These are phyloP conservation scores for Boletus vinaceobasis DNA, from an alignment of 768 basidiomycete species.

Conservation along the genomic window DNA sequence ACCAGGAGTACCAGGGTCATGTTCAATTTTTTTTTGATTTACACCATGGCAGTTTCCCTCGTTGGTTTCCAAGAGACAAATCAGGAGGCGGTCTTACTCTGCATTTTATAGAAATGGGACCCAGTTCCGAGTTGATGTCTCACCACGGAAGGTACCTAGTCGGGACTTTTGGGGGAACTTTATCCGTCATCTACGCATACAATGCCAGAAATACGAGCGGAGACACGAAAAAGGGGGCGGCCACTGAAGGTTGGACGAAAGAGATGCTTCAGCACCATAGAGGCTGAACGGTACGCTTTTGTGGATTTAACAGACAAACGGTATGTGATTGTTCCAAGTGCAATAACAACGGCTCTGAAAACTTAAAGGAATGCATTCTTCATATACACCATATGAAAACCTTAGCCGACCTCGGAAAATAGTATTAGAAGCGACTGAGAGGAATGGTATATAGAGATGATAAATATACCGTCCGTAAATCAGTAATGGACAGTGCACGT, in stretches of 20 bases:
- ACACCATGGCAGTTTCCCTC: constrained; percentile 12
- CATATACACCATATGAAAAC: constrained; percentile 29
- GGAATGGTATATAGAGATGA: constrained; percentile 17
- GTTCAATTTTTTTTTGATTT: not conserved
- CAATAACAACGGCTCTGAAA: not conserved
- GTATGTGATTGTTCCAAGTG: constrained; percentile 8
- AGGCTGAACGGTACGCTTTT: constrained; percentile 28
- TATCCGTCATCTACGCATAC: constrained; percentile 26
- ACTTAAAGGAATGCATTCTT: constrained; percentile 33
- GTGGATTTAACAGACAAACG: constrained; percentile 28
- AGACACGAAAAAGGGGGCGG: constrained; percentile 14
- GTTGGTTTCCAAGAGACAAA: constrained; percentile 22
- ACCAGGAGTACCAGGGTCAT: not conserved
- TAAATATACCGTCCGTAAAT: constrained; percentile 27
- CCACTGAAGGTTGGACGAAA: constrained; percentile 20
- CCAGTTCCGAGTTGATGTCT: not conserved
- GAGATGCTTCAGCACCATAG: constrained; percentile 16
- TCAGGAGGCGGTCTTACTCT: constrained; percentile 21
- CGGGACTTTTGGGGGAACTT: constrained; percentile 26
- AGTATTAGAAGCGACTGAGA: not conserved
- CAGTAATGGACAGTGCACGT: constrained; percentile 11
- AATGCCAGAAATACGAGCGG: constrained; percentile 27
- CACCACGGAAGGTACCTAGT: constrained; percentile 15
- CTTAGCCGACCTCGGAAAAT: not conserved
- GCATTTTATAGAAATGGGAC: not conserved